These are phyloP conservation scores for Fusarium napiforme DNA, from an alignment of 2,329 filamentous ascomycete species.

Conservation along the genomic window DNA sequence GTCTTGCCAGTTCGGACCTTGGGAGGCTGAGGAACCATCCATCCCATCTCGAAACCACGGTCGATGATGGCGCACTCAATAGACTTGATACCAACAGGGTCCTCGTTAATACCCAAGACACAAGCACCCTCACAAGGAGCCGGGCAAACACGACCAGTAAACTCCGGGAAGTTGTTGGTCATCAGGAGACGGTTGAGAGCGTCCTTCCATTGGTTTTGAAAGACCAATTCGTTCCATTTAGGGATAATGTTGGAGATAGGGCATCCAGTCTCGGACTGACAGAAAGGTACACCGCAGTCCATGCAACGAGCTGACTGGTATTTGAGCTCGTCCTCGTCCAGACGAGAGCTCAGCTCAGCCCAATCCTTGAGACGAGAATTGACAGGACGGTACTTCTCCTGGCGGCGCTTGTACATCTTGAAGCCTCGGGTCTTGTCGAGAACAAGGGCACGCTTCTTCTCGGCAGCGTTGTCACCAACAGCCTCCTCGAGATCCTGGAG, in stretches of 20 bases:
- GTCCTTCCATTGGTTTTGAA: constrained; percentile 84
- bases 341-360: constrained; percentile 87
- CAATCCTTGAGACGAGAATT: constrained; percentile 91
- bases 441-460: constrained; percentile 90
- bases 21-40: constrained; percentile 90
- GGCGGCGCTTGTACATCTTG: constrained; percentile 94
- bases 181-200: constrained; percentile 90
- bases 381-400: constrained; percentile 90
- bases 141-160: constrained; percentile 95
- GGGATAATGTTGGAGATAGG: constrained; percentile 98
- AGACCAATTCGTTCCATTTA: constrained; percentile 91
- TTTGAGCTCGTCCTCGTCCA: constrained; percentile 95
- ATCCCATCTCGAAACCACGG: constrained; percentile 96
- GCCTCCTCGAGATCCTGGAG: constrained; percentile 91
- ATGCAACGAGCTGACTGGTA: constrained; percentile 97
- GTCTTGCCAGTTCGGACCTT: constrained; percentile 86
- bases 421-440: constrained; percentile 98
- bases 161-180: constrained; percentile 99
- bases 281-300: constrained; percentile 99
- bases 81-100: constrained; percentile 97
- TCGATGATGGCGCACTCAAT: constrained; percentile 99
- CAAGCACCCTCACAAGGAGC: constrained; percentile 97
- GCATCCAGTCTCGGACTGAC: constrained; percentile 94
- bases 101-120: constrained; percentile 95
- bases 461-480: constrained; percentile 81